Percentiles rank a stretch among this genome's conserved stretches.
These are phyloP conservation scores for Penicillium hesseltinei DNA, from an alignment of 2,329 filamentous ascomycete genomes.

Conservation along the genomic window DNA sequence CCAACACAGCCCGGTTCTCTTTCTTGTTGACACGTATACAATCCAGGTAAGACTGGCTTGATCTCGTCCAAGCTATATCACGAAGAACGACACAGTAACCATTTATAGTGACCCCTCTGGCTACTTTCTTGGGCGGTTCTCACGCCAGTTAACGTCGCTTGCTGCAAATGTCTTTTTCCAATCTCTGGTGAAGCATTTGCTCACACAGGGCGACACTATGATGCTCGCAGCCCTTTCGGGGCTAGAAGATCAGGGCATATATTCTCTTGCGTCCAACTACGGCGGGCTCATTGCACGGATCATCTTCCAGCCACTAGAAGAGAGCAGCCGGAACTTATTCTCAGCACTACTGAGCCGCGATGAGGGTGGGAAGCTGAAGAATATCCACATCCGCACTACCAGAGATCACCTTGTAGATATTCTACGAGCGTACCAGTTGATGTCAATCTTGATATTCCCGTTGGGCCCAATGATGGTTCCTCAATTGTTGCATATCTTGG, in stretches of 20 bases:
- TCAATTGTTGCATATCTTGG: slow-evolving; percentile 69
- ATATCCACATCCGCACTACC: slow-evolving; percentile 24
- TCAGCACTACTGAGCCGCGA: slow-evolving; percentile 66
- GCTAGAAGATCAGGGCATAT: slow-evolving; percentile 80
- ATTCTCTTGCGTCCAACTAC: slow-evolving; percentile 92
- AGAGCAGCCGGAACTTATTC: slow-evolving; percentile 87
- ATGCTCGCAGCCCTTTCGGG: slow-evolving; percentile 76
- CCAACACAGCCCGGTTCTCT: slow-evolving; percentile 63
- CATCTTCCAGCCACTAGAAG: slow-evolving; percentile 92
- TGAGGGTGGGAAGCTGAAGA: slow-evolving; percentile 15
- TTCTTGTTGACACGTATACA: slow-evolving; percentile 54
- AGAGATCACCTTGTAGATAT: slow-evolving; percentile 48
- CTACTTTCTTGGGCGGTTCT: slow-evolving; percentile 64
- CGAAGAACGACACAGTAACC: slow-evolving; percentile 14
- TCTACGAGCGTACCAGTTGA: slow-evolving; percentile 69
- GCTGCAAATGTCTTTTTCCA: slow-evolving; percentile 83
- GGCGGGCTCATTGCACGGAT: slow-evolving; percentile 84
- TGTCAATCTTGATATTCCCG: slow-evolving; percentile 66
- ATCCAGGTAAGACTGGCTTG: slow-evolving; percentile 38
- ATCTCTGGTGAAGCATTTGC: slow-evolving; percentile 83
- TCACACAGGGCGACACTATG: slow-evolving; percentile 92
- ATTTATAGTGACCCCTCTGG: slow-evolving; percentile 27
- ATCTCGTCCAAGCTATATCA: neutral
- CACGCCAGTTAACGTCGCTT: slow-evolving; percentile 67
- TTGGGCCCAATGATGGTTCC: slow-evolving; percentile 76